A percentile compares a stretch with the other conserved stretches of the same genome.
phyloP scores from a whole-genome alignment of 176 grass and related monocot species.

The Rhipidocladum racemiflorum region DNA sequence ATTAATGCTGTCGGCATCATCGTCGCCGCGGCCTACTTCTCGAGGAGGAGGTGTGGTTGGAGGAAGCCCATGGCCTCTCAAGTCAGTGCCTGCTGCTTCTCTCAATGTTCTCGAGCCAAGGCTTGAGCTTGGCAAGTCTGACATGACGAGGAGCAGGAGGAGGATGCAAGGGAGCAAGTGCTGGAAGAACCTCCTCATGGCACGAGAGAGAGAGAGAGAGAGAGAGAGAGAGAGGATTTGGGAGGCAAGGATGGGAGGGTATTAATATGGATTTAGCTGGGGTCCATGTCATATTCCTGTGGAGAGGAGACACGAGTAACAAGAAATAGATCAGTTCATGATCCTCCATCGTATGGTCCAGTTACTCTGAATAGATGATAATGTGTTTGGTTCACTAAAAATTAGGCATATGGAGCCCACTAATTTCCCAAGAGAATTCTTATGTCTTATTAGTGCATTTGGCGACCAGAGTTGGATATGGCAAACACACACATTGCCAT shows the following conservation, averaged over 20 bases:
- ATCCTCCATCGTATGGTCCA: constrained; percentile 12
- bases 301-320: constrained; percentile 14
- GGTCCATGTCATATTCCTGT: constrained; percentile 1
- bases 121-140: constrained; percentile 30
- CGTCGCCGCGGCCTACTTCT: not conserved
- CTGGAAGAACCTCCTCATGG: constrained; percentile 33
- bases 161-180: constrained; percentile 34
- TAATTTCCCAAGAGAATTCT: not conserved
- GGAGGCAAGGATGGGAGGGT: constrained; percentile 31
- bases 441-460: not conserved
- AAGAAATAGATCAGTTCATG: constrained; percentile 26
- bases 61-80: constrained; percentile 13
- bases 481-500: constrained; percentile 2
- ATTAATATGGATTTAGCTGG: constrained; percentile 54
- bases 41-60: constrained; percentile 34
- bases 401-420: not conserved
- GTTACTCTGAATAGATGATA: constrained; percentile 20
- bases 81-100: constrained; percentile 16
- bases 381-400: constrained; percentile 19
- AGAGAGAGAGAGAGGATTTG: not conserved
- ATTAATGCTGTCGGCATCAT: not conserved
- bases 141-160: constrained; percentile 35
- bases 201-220: not conserved
- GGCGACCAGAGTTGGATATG: constrained; percentile 6
- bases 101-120: constrained; percentile 38